Conservation (phyloP, 257 asterid genomes). For the Ilex aquifolium region DNA sequence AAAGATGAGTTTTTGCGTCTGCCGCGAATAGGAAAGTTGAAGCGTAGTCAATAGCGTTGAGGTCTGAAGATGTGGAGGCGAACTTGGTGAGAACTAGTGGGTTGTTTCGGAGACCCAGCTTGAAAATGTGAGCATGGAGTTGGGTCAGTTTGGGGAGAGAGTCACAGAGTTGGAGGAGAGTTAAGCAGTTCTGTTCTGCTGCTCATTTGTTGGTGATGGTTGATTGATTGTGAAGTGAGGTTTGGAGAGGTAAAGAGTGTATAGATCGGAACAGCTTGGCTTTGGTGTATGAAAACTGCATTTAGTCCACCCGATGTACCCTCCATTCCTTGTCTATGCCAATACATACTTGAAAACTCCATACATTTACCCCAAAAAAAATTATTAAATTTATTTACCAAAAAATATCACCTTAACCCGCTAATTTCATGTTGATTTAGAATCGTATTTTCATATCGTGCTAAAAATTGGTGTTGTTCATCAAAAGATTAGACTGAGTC, state of each 20-base stretch:
- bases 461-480: too few relatives aligned
- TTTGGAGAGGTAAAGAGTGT: not conserved
- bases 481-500: too few relatives aligned
- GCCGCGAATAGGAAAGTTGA: conserved; percentile 51
- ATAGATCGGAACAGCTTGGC: conserved; percentile 8
- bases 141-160: conserved; percentile 54
- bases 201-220: conserved; percentile 30
- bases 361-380: too few relatives aligned
- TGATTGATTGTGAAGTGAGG: not conserved
- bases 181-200: conserved; percentile 60
- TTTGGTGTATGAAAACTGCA: conserved; percentile 18
- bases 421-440: too few relatives aligned
- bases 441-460: too few relatives aligned
- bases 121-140: conserved; percentile 48
- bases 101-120: conserved; percentile 57
- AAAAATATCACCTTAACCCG: too few relatives aligned
- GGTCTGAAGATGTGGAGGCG: conserved; percentile 51
- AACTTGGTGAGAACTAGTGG: conserved; percentile 64
- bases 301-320: not conserved
- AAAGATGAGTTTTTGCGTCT: conserved; percentile 33
- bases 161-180: conserved; percentile 55
- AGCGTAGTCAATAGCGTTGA: conserved; percentile 45
- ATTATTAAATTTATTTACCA: too few relatives aligned
- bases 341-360: too few relatives aligned
- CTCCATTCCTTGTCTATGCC: too few relatives aligned